Conservation (phyloP, 2,329 filamentous ascomycete genomes). For the Colletotrichum abscissum region DNA sequence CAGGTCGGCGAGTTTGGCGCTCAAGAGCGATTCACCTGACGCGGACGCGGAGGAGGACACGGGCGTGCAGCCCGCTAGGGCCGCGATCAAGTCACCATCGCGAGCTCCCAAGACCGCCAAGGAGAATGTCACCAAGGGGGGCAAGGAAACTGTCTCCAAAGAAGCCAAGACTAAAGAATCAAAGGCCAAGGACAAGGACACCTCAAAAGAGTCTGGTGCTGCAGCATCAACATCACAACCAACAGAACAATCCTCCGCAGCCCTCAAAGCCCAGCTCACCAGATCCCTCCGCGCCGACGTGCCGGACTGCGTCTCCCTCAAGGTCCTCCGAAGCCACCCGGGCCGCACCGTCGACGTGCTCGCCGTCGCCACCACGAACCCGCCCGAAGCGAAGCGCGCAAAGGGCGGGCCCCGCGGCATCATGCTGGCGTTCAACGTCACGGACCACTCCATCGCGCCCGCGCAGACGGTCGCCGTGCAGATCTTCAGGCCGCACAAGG, state of each 20-base stretch:
- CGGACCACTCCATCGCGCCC: slow-evolving; percentile 66
- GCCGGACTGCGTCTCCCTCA: slow-evolving; percentile 64
- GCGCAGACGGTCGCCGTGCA: slow-evolving; percentile 63
- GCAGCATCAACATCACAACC: neutral
- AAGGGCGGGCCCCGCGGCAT: slow-evolving; percentile 70
- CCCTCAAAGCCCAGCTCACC: slow-evolving; percentile 58
- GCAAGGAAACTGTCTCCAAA: neutral
- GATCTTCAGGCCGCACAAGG: slow-evolving; percentile 68
- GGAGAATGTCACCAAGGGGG: neutral
- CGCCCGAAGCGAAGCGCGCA: slow-evolving; percentile 62
- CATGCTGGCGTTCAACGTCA: slow-evolving; percentile 67
- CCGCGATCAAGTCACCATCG: slow-evolving; percentile 45
- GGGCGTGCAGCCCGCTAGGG: slow-evolving; percentile 45
- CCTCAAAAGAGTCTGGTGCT: neutral
- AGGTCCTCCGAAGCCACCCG: slow-evolving; percentile 61
- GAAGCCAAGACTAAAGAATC: neutral
- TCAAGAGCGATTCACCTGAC: slow-evolving; percentile 38
- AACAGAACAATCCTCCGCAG: neutral
- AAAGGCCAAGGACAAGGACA: neutral
- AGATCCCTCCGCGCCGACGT: slow-evolving; percentile 60
- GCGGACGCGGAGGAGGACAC: slow-evolving; percentile 39
- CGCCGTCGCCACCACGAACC: slow-evolving; percentile 63
- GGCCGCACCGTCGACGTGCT: slow-evolving; percentile 64
- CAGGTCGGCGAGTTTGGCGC: slow-evolving; percentile 41
- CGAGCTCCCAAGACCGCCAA: slow-evolving; percentile 1